phyloP scores from a whole-genome alignment of 2,329 filamentous ascomycete species.

The Claviceps sp. region DNA sequence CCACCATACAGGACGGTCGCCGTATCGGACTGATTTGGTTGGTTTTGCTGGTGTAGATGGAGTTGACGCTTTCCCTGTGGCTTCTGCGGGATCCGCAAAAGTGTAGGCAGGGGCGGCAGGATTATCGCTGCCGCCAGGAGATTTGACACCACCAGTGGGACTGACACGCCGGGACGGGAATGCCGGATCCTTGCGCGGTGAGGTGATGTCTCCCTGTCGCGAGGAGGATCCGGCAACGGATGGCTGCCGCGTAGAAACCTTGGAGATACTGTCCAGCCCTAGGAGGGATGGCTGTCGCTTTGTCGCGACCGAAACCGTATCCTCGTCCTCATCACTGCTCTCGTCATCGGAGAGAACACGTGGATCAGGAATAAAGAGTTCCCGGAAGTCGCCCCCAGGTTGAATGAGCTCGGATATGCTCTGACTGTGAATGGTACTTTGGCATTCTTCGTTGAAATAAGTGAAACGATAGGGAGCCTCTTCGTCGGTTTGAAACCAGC shows the following conservation, averaged over 20 bases:
- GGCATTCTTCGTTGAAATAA: constrained; percentile 96
- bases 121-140: constrained; percentile 16
- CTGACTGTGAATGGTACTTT: constrained; percentile 90
- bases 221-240: constrained; percentile 22
- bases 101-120: constrained; percentile 1
- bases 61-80: neutral
- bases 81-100: constrained; percentile 12
- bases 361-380: constrained; percentile 84
- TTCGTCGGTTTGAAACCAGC: constrained; percentile 79
- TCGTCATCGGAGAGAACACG: constrained; percentile 61
- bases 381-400: constrained; percentile 67
- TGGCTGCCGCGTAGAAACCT: constrained; percentile 30
- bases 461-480: constrained; percentile 91
- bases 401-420: constrained; percentile 89
- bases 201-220: constrained; percentile 15
- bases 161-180: constrained; percentile 33
- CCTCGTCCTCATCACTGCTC: constrained; percentile 44
- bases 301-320: constrained; percentile 13
- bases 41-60: neutral
- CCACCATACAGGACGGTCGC: constrained; percentile 91
- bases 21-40: constrained; percentile 42
- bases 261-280: constrained; percentile 26
- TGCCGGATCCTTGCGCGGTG: constrained; percentile 17
- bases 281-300: constrained; percentile 13
- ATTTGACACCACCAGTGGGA: constrained; percentile 28